Evolutionary conservation across 495 filamentous ascomycete genomes (phyloP).

Genomic region (Penicillium canescens): DNA sequence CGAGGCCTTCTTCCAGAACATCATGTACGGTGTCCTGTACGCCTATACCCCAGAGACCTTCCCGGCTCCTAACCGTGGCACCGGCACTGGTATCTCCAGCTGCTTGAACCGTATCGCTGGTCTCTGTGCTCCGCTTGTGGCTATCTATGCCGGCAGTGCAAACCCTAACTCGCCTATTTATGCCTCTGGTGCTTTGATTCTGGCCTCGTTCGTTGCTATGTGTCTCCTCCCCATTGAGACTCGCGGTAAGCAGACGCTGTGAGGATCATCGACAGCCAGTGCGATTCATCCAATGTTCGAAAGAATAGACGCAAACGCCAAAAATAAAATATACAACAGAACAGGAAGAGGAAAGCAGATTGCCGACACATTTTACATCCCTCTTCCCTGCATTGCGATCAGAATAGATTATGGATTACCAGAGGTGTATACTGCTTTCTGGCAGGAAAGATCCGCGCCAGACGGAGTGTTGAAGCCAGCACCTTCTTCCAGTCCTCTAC

Average conservation of each 20-base stretch:
- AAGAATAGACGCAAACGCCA: background rate
- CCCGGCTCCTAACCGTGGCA: constrained; percentile 58
- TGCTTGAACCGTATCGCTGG: constrained; percentile 59
- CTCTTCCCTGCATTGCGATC: background rate
- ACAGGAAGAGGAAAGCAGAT: background rate
- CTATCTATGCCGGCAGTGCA: constrained; percentile 44
- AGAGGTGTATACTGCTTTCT: background rate
- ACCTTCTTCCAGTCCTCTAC: too few relatives aligned
- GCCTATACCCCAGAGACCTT: constrained; percentile 64
- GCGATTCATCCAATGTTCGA: background rate
- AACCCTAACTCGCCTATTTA: constrained; percentile 53
- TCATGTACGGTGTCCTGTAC: constrained; percentile 64
- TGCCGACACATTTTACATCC: background rate
- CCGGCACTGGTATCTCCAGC: constrained; percentile 57
- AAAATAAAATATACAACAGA: background rate
- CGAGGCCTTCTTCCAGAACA: constrained; percentile 62
- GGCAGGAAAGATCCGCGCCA: background rate
- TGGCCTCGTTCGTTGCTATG: constrained; percentile 55
- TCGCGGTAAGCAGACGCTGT: constrained; percentile 49
- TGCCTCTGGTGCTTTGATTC: constrained; percentile 50
- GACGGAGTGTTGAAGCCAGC: background rate
- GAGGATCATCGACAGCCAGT: constrained; percentile 4
- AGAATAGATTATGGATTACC: background rate
- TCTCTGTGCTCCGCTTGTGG: constrained; percentile 59
- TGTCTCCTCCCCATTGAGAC: constrained; percentile 55